Percentiles rank a stretch among this genome's conserved stretches.
Conservation (phyloP, 176 grass and related monocot species). For the Saccharum spontaneum region DNA sequence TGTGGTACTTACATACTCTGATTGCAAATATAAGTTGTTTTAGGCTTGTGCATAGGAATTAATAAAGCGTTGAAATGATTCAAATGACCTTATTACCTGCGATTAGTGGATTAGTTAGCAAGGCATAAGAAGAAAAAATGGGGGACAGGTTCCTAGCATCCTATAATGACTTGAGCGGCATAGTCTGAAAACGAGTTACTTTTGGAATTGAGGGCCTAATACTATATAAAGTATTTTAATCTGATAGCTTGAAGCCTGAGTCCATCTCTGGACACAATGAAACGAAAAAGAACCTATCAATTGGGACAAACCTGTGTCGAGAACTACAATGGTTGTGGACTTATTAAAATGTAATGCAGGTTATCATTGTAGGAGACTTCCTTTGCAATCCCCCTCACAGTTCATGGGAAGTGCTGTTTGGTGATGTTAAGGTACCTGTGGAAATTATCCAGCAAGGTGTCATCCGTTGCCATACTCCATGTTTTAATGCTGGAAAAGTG, state of each 20-base stretch:
- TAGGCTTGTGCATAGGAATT: neutral
- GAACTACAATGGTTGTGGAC: constrained; percentile 23
- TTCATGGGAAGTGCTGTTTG: constrained; percentile 64
- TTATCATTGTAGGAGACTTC: constrained; percentile 83
- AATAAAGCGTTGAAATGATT: neutral
- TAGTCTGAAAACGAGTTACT: neutral
- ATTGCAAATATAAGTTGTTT: constrained; percentile 9
- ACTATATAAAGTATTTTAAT: neutral
- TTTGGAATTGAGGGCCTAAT: neutral
- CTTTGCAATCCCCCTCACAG: constrained; percentile 38
- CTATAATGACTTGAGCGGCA: neutral
- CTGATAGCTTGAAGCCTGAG: neutral
- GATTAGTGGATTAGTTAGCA: neutral
- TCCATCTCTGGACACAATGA: neutral
- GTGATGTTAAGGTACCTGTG: constrained; percentile 59
- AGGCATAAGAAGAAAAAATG: neutral
- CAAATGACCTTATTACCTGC: neutral
- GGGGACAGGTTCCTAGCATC: neutral
- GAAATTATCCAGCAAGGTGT: constrained; percentile 80
- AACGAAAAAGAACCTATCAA: neutral
- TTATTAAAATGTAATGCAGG: constrained; percentile 58
- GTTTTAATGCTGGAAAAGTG: constrained; percentile 62
- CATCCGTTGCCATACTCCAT: constrained; percentile 68
- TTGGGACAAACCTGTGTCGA: constrained; percentile 13
- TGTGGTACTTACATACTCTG: neutral